A percentile compares a stretch with the other conserved stretches of the same genome.
phyloP scores from a whole-genome alignment of 257 asterid species.

The Osmanthus fragrans region DNA sequence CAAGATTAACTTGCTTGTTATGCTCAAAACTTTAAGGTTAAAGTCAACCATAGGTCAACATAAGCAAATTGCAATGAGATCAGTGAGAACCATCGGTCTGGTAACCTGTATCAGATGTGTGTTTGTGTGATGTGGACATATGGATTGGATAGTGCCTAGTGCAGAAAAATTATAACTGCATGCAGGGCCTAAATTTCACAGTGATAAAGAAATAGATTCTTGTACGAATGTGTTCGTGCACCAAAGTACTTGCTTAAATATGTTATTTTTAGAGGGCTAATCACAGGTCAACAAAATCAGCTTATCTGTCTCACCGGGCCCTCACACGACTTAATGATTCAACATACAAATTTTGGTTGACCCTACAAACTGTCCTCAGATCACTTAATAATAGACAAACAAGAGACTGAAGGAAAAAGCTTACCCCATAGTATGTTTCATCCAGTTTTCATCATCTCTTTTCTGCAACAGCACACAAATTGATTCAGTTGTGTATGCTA shows the following conservation, averaged over 20 bases:
- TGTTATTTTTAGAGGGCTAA: not conserved
- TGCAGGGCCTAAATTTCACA: too few relatives aligned
- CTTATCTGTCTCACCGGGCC: not conserved
- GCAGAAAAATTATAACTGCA: too few relatives aligned
- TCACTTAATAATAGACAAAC: not conserved
- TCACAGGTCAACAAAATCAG: not conserved
- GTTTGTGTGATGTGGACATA: not conserved
- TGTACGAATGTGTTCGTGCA: too few relatives aligned
- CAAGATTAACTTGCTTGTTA: too few relatives aligned
- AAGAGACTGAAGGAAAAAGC: conserved; percentile 19
- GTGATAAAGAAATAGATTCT: too few relatives aligned
- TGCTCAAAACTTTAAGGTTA: too few relatives aligned
- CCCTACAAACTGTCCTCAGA: not conserved
- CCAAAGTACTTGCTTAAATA: too few relatives aligned
- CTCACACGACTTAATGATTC: not conserved
- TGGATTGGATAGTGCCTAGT: not conserved
- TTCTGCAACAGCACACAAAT: conserved; percentile 51
- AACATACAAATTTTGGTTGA: not conserved
- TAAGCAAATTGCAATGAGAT: not conserved
- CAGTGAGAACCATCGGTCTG: not conserved
- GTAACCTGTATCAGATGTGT: not conserved
- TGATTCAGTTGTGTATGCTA: conserved; percentile 18
- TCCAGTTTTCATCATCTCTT: conserved; percentile 93
- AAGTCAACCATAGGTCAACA: too few relatives aligned
- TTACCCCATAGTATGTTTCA: conserved; percentile 95